A percentile compares a stretch with the other conserved stretches of the same genome.
phyloP scores from a whole-genome alignment of 352 stramenopile genomes.

The Elongisporangium prolatum region DNA sequence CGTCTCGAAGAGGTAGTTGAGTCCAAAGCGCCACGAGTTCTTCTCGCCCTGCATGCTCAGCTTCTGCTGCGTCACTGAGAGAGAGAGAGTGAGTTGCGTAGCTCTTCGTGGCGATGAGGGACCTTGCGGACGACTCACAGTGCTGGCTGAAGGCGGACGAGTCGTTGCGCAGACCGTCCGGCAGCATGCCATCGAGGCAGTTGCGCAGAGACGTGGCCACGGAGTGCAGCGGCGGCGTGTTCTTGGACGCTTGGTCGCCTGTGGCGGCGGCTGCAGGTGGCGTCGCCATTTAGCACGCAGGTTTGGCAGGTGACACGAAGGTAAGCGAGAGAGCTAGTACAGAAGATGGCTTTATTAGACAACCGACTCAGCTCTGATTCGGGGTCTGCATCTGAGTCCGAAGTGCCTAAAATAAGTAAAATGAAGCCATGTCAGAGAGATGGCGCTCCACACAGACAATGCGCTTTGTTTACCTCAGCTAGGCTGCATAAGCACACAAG shows the following conservation, averaged over 20 bases:
- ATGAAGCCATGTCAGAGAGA: not conserved
- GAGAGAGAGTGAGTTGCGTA: constrained; percentile 5
- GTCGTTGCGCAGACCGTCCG: constrained; percentile 81
- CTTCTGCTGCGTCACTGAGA: constrained; percentile 68
- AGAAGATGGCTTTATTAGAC: not conserved
- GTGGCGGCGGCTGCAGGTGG: not conserved
- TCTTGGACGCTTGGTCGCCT: constrained; percentile 36
- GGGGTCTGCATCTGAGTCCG: not conserved
- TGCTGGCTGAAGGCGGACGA: constrained; percentile 66
- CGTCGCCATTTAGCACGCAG: not conserved
- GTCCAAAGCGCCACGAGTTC: constrained; percentile 83
- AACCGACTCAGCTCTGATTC: not conserved
- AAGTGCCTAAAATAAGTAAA: not conserved
- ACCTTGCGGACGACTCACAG: constrained; percentile 31
- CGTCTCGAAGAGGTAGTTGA: constrained; percentile 89
- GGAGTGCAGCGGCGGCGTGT: constrained; percentile 73
- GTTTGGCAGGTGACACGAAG: not conserved
- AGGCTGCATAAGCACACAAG: constrained; percentile 2
- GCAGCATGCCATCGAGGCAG: constrained; percentile 82
- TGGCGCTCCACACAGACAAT: not conserved
- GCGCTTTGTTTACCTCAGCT: constrained; percentile 5
- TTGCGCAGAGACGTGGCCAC: constrained; percentile 78
- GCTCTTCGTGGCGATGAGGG: not conserved
- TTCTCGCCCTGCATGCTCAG: constrained; percentile 72
- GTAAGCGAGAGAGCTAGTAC: not conserved